Evolutionary conservation across 768 basidiomycete genomes (phyloP), one percentile per base, ranked within the genome.

Genomic region (Boletus eberwhitei): DNA sequence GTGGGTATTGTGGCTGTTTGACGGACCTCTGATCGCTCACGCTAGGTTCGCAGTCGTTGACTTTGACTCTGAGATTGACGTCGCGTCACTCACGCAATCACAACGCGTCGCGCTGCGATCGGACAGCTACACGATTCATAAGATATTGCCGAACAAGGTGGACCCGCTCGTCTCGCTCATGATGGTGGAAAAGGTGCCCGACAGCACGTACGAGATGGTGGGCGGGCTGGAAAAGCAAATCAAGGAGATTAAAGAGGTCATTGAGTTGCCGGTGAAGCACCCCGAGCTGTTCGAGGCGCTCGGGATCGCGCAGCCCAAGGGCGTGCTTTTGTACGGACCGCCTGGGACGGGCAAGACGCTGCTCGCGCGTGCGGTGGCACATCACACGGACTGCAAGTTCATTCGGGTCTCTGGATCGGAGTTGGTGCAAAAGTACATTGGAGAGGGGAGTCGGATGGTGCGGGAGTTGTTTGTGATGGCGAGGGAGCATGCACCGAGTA

Each of bases 131-230:
- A 91, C 91, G 43, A 88, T 98, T 58, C 96, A 98, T 81, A 93
- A 92, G 72, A 90, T 98, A 63, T 78, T 98, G 0, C 94, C 94
- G 1, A 97, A 94, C 78, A 98, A 99, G 75, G 90, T 98, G 64
- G 97, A 98, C 72, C 96, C 97, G 5, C 86, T 98, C 38, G 95
- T 98, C 31, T 97, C 94, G 19, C 84, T 98, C 59, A 98, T 98
- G 97, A 98, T 98, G 95, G 96, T 98, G 12, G 96, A 99, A 75
- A 99, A 99, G 72, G 96, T 98, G 0, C 96, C 96, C 0, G 96
- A 98, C 72, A 93, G 90, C 73, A 98, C 97, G 31, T 99, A 99
- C 74, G 97, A 98, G 74, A 98, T 98, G 95, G 96, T 99, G 57
- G 97, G 97, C 21, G 96, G 96, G 62, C 82, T 98, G 54, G 97